Conservation (phyloP, 169 alveolate genomes). For the Perkinsus marinus region DNA sequence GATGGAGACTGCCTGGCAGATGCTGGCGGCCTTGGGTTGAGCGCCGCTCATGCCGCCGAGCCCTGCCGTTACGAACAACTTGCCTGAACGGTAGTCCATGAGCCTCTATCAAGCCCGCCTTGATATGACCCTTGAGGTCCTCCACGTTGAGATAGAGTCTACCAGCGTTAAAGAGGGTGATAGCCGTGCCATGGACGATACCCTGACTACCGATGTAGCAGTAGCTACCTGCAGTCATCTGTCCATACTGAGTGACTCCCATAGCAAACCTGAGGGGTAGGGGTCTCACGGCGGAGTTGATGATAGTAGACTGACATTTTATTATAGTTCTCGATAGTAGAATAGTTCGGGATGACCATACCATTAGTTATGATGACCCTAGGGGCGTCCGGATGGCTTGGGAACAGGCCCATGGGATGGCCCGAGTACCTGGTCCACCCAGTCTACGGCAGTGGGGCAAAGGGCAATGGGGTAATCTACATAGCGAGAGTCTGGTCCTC, state of each 20-base stretch:
- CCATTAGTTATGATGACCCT: constrained; percentile 36
- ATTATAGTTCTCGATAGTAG: constrained; percentile 25
- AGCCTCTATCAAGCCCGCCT: neutral
- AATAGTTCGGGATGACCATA: constrained; percentile 34
- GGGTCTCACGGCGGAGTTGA: neutral
- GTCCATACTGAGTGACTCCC: constrained; percentile 31
- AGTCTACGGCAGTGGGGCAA: neutral
- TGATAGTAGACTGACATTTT: constrained; percentile 23
- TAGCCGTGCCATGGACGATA: constrained; percentile 45
- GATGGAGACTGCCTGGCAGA: constrained; percentile 33
- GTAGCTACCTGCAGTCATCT: constrained; percentile 50
- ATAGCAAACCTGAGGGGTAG: neutral
- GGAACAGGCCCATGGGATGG: constrained; percentile 44
- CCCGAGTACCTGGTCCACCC: constrained; percentile 13
- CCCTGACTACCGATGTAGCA: constrained; percentile 46
- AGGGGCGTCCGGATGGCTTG: constrained; percentile 30
- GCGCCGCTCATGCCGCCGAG: constrained; percentile 55
- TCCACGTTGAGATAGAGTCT: neutral
- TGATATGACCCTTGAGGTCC: constrained; percentile 9
- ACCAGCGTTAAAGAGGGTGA: constrained; percentile 36
- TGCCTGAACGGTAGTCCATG: neutral
- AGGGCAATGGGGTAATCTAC: constrained; percentile 8
- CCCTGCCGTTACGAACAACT: constrained; percentile 40
- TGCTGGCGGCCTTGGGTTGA: constrained; percentile 43
- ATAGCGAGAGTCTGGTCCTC: constrained; percentile 33